Percentiles rank a stretch among this genome's conserved stretches.
Evolutionary conservation across 768 basidiomycete species (phyloP).

Genomic region (Cubamyces sp.): DNA sequence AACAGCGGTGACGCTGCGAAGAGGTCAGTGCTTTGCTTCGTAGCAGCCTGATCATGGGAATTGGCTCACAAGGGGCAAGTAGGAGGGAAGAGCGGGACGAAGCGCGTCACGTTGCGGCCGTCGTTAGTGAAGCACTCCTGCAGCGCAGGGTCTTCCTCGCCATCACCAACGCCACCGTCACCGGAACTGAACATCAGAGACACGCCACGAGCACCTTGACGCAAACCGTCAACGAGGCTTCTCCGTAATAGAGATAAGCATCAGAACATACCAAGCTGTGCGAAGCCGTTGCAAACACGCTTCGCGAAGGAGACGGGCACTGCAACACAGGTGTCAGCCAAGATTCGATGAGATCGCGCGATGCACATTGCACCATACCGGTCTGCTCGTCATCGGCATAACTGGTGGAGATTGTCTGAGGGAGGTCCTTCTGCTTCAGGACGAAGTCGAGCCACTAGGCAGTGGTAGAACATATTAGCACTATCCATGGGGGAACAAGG

Average conservation of each 20-base stretch:
- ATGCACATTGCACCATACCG: conserved; percentile 39
- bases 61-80: conserved; percentile 45
- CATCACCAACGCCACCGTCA: conserved; percentile 72
- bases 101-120: conserved; percentile 54
- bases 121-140: conserved; percentile 63
- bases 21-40: background rate
- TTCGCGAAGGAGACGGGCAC: conserved; percentile 61
- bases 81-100: conserved; percentile 62
- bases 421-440: conserved; percentile 47
- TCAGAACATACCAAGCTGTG: conserved; percentile 56
- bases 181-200: conserved; percentile 69
- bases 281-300: conserved; percentile 64
- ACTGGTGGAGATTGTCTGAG: conserved; percentile 70
- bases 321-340: conserved; percentile 26
- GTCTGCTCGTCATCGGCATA: conserved; percentile 78
- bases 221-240: background rate
- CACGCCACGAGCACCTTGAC: conserved; percentile 64
- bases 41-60: background rate
- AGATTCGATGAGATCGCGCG: conserved; percentile 51
- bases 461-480: background rate
- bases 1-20: conserved; percentile 66
- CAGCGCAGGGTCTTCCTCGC: conserved; percentile 52
- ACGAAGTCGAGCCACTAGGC: conserved; percentile 66
- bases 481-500: too few species aligned
- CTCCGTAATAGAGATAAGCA: background rate